Evolutionary conservation across 176 grass and related monocot genomes (phyloP), one percentile per base, ranked within the genome.

Genomic region (Juncus inflexus): DNA sequence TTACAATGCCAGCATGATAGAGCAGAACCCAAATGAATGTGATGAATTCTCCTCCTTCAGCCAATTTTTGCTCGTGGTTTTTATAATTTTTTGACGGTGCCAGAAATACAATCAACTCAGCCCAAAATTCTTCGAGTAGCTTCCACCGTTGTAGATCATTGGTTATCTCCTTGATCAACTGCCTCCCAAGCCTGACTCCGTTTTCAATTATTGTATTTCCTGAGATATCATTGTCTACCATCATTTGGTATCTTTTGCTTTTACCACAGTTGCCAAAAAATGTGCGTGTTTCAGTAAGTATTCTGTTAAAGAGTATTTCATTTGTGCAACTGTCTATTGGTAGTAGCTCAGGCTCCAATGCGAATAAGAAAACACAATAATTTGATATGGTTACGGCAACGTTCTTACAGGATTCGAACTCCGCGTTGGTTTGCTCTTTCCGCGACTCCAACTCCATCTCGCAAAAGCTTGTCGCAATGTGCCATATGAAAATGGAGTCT

Each of bases 11-110:
- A 5, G 39, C 6, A 57, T 81, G 78, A n/a, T n/a, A 81, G 4
- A 81, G 39, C 42, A 81, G 50, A 13, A 63, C 55, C 78, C 78
- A 81, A 0, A 81, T 4, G 62, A 75, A 71, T 50, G 79, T 81
- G 47, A 81, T 63, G 56, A 81, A 49, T 38, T 81, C 79, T 14
- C 72, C 79, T 53, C 79, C 78, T 60, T 72, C 51, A 4, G 53
- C 15, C 37, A 81, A 63, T 0, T 55, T 28, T 12, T n/a, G 40
- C 42, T 68, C 53, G 56, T 81, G 79, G 2, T 6, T 71, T 28
- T 28, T 14, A 7, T 5, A 7, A 0, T 40, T 69, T 35, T 50
- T 71, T 0, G 55, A 81, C 0, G 79, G 72, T 14, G 79, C 79
- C 1, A 65, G 49, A 3, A 75, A 76, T 36, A 81, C 5, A 40